Percentiles rank a stretch among this genome's conserved stretches.
Evolutionary conservation across 257 asterid genomes (phyloP).

Genomic region (Solanum acaule): DNA sequence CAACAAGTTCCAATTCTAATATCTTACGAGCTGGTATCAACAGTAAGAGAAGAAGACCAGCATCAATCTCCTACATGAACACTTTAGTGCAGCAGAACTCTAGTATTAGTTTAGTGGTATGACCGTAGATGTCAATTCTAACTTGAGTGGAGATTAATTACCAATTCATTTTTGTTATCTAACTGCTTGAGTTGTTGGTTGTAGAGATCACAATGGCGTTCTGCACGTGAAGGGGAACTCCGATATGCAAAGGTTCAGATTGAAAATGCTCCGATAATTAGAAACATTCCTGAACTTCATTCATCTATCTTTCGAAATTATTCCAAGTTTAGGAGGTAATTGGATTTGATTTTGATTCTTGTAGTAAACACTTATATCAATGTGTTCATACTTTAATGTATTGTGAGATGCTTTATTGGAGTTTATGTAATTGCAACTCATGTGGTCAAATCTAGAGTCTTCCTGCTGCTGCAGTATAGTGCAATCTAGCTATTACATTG

Average conservation of each 20-base stretch:
- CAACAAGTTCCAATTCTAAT: not conserved
- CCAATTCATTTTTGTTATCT: not conserved
- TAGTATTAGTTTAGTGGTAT: constrained; percentile 25
- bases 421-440: not conserved
- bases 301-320: constrained; percentile 41
- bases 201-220: constrained; percentile 34
- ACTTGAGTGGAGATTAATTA: not conserved
- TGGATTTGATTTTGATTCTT: not conserved
- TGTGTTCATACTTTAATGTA: not conserved
- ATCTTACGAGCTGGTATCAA: constrained; percentile 14
- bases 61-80: constrained; percentile 38
- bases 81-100: constrained; percentile 19
- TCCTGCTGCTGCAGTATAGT: not conserved
- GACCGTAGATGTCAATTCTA: not conserved
- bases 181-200: not conserved
- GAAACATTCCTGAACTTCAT: constrained; percentile 24
- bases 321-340: constrained; percentile 44
- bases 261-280: constrained; percentile 28
- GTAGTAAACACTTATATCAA: not conserved
- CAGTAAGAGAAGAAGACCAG: constrained; percentile 18
- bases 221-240: constrained; percentile 41
- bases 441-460: not conserved
- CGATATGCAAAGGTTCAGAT: constrained; percentile 29
- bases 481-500: not conserved
- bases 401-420: not conserved